Percentiles rank a stretch among this genome's conserved stretches.
phyloP scores from a whole-genome alignment of 139 green algal species.

The Volvox reticuliferus region DNA sequence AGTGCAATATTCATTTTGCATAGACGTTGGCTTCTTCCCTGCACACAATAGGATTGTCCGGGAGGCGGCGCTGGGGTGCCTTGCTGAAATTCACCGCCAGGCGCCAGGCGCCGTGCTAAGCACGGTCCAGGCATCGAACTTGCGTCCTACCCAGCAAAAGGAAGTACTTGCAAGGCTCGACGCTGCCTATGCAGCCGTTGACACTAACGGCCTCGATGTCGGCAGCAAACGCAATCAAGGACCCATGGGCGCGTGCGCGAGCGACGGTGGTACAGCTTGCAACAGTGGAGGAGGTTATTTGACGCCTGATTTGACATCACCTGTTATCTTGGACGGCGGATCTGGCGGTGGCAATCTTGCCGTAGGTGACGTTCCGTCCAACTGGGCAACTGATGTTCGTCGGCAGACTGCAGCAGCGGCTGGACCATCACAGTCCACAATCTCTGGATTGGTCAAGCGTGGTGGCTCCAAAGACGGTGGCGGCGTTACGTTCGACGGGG shows the following conservation, averaged over 20 bases:
- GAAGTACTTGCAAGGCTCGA: slow-evolving; percentile 51
- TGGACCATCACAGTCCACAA: not conserved
- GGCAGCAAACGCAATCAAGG: not conserved
- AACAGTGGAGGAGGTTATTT: not conserved
- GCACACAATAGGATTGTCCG: slow-evolving; percentile 57
- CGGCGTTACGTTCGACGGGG: slow-evolving; percentile 53
- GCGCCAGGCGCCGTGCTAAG: slow-evolving; percentile 54
- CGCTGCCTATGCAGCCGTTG: not conserved
- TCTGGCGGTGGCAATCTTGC: not conserved
- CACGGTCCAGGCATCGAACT: slow-evolving; percentile 50
- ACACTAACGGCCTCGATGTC: not conserved
- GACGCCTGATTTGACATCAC: not conserved
- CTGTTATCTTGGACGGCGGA: not conserved
- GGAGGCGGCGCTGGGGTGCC: slow-evolving; percentile 66
- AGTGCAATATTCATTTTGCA: no score
- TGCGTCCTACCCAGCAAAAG: slow-evolving; percentile 55
- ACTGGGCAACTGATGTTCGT: not conserved
- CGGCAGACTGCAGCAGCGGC: slow-evolving; percentile 3
- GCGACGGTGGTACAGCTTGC: not conserved
- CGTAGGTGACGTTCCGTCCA: not conserved
- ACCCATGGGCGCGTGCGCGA: not conserved
- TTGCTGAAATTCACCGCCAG: slow-evolving; percentile 65
- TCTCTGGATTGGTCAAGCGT: slow-evolving; percentile 9
- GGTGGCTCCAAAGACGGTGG: slow-evolving; percentile 63
- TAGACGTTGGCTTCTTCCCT: no score